phyloP scores from a whole-genome alignment of 2,329 filamentous ascomycete species.

The Sclerotinia subarctica region DNA sequence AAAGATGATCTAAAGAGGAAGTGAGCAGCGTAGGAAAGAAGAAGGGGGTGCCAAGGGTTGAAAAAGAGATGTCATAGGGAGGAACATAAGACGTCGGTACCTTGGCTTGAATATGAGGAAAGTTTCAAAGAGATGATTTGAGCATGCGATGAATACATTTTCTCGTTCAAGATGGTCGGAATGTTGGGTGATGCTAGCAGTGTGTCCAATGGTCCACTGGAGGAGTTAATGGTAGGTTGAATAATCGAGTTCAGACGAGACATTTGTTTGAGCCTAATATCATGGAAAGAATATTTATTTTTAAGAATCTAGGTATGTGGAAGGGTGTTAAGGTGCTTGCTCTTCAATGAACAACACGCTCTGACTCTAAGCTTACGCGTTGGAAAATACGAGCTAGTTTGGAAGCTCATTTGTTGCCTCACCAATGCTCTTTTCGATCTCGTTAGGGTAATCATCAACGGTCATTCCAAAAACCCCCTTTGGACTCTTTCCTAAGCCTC shows the following conservation, averaged over 20 bases:
- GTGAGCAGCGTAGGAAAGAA: not conserved
- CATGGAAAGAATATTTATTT: not conserved
- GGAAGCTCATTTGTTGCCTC: conserved; percentile 27
- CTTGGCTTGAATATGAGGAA: not conserved
- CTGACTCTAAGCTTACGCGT: not conserved
- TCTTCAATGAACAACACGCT: not conserved
- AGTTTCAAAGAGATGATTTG: not conserved
- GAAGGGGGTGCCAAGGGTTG: not conserved
- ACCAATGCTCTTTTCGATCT: conserved; percentile 16
- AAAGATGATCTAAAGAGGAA: not conserved
- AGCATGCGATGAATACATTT: not conserved
- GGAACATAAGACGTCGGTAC: not conserved
- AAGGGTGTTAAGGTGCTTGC: not conserved
- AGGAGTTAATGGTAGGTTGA: not conserved
- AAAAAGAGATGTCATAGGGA: not conserved
- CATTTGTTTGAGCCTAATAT: not conserved
- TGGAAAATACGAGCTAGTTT: conserved; percentile 7
- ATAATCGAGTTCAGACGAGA: not conserved
- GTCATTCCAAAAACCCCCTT: conserved; percentile 28
- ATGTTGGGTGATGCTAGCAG: too few species aligned
- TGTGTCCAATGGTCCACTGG: too few species aligned
- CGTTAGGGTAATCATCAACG: not conserved
- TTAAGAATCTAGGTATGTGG: not conserved
- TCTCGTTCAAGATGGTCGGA: not conserved
- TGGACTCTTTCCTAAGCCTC: conserved; percentile 35